A percentile compares a stretch with the other conserved stretches of the same genome.
These are phyloP conservation scores for Wakefieldia striispora DNA, from an alignment of 768 basidiomycete genomes.

Conservation along the genomic window DNA sequence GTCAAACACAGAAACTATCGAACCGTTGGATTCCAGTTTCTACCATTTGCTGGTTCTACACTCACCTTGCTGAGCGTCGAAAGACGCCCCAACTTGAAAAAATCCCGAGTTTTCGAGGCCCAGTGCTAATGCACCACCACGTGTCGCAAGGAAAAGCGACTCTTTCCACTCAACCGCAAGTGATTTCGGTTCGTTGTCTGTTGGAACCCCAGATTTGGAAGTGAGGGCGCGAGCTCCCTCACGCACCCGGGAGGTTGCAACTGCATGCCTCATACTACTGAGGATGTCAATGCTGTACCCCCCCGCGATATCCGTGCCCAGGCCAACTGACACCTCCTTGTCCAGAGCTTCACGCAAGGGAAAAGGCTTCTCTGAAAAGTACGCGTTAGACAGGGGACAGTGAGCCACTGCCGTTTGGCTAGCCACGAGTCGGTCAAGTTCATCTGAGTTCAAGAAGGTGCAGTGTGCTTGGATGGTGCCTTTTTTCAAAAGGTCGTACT, in stretches of 20 bases:
- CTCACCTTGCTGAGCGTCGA: constrained; percentile 78
- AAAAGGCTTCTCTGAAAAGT: constrained; percentile 76
- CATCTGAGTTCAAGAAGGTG: constrained; percentile 63
- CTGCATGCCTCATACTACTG: constrained; percentile 76
- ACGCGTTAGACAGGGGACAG: constrained; percentile 86
- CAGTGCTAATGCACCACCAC: constrained; percentile 73
- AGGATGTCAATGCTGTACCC: constrained; percentile 82
- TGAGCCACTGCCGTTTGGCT: constrained; percentile 70
- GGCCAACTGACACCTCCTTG: constrained; percentile 63
- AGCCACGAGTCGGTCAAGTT: constrained; percentile 49
- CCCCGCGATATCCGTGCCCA: constrained; percentile 85
- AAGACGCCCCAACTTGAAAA: constrained; percentile 60
- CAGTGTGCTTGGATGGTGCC: constrained; percentile 86
- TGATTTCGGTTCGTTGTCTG: constrained; percentile 3
- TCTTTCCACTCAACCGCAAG: constrained; percentile 79
- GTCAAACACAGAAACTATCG: constrained; percentile 49
- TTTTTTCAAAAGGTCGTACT: constrained; percentile 60
- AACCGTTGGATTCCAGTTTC: background rate
- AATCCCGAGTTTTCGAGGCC: constrained; percentile 51
- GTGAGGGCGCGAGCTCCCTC: constrained; percentile 47
- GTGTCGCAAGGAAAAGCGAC: constrained; percentile 75
- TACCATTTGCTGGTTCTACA: constrained; percentile 1
- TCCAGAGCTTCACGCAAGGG: constrained; percentile 69
- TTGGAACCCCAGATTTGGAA: background rate
- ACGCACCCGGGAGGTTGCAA: constrained; percentile 65